Evolutionary conservation across 306 rosid genomes (phyloP), one percentile per base, ranked within the genome.

Genomic region (Canavalia ensiformis): DNA sequence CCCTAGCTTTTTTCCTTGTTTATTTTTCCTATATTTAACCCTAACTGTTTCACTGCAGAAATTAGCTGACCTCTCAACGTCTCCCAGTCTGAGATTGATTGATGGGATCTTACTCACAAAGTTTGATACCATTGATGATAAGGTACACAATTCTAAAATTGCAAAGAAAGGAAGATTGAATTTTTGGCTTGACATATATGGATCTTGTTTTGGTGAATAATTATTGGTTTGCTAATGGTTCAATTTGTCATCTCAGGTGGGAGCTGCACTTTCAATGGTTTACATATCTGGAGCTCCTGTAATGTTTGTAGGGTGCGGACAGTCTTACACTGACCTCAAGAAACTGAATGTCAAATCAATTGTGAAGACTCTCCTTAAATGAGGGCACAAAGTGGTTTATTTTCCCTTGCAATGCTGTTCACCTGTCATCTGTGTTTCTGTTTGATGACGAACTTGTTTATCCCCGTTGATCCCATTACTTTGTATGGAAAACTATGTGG

Each of bases 231-330:
- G 8, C 50, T 13, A 68, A 34, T 51, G 75, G 51, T 83, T 52
- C 52, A 6, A 1, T 41, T 73, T 68, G 8, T 72, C 25, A 18
- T 18, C 25, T 18, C 58, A 94, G 98, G 98, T 94, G 56, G 98
- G 98, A 81, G 98, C 98, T 60, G 98, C 98, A 75, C 88, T 94
- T 57, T 94, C 98, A 30, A 94, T 94, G 98, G 97, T 94, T 62
- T 94, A 94, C 86, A 85, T 94, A 73, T 91, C 98, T 10, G 98
- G 97, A 78, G 90, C 98, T 50, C 98, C 98, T 0, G 97, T 94
- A 39, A 94, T 94, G 98, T 94, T 93, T 45, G 97, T 94, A 13
- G 98, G 98, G 1, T 94, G 98, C 35, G 98, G 98, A 64, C 98
- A 94, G 84, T 91, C 94, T 3, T 90, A 94, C 50, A 94, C 98